phyloP scores from a whole-genome alignment of 2,329 filamentous ascomycete species.

The Claviceps lovelessii region DNA sequence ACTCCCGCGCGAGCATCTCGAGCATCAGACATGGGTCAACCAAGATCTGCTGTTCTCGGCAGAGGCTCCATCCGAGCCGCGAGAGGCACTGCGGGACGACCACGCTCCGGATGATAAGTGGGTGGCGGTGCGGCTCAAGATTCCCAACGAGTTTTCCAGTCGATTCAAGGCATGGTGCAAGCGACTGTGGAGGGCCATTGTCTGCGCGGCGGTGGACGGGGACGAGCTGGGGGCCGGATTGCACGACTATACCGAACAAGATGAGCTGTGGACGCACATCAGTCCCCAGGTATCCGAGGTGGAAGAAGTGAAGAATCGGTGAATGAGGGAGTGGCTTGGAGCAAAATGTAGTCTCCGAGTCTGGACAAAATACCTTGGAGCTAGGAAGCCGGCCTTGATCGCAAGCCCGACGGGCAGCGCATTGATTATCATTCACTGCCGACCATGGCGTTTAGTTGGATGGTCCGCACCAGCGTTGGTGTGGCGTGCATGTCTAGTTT shows the following conservation, averaged over 20 bases:
- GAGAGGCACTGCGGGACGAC: slow-evolving; percentile 32
- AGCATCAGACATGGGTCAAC: slow-evolving; percentile 37
- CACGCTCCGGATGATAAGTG: slow-evolving; percentile 43
- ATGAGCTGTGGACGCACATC: slow-evolving; percentile 13
- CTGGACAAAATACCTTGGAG: too few relatives aligned
- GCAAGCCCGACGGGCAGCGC: too few relatives aligned
- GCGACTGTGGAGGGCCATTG: slow-evolving; percentile 16
- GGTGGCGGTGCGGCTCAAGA: slow-evolving; percentile 41
- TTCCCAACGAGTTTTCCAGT: slow-evolving; percentile 42
- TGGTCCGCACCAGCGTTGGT: too few relatives aligned
- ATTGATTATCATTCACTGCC: too few relatives aligned
- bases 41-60: slow-evolving; percentile 35
- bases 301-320: neutral
- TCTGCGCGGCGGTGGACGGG: slow-evolving; percentile 1
- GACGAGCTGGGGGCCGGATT: slow-evolving; percentile 7
- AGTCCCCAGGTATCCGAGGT: slow-evolving; percentile 7
- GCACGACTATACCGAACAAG: slow-evolving; percentile 10
- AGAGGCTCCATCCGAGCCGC: slow-evolving; percentile 22
- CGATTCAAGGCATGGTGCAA: slow-evolving; percentile 31
- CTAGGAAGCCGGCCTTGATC: too few relatives aligned
- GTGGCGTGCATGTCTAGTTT: too few relatives aligned
- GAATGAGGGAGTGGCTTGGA: neutral
- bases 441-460: too few relatives aligned
- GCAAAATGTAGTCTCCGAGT: neutral
- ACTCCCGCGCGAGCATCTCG: slow-evolving; percentile 31